Evolutionary conservation across 352 stramenopile species (phyloP), one percentile per base, ranked within the genome.

Genomic region (Globisporangium paroecandrum): DNA sequence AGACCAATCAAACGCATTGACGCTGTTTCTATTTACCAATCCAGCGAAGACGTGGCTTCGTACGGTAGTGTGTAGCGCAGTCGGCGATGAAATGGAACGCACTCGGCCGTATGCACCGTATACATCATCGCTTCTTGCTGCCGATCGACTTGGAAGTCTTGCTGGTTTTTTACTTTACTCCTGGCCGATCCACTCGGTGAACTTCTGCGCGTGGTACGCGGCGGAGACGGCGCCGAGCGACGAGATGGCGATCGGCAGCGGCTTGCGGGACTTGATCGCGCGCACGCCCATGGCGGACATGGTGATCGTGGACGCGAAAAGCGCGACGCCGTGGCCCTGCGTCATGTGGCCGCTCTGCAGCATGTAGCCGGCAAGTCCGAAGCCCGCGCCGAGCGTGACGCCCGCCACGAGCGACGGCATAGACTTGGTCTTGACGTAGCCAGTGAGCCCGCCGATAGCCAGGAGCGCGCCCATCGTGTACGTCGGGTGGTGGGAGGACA

Each of bases 281-380:
- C 89, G 85, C 66, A 92, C 62, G 41, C 86, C 87, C 89, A 97
- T 97, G 24, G 84, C 81, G 38, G 82, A 83, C 85, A 94, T 93
- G 62, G 89, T 95, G 69, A 94, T 83, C 34, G 88, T 83, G 24
- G 88, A 95, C 68, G 92, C 74, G 62, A 93, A 83, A 24, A 96
- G 76, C 62, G 85, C 87, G 36, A 90, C 69, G 57, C 81, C 85
- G 71, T 97, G 89, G 68, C 89, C 89, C 64, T 91, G 81, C 34
- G 85, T 89, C 82, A 93, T 94, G 63, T 89, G 77, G 46, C 84
- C 83, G 69, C 87, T 86, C 67, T 93, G 79, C 32, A 97, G 77
- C 73, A 96, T 71, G 72, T 82, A 92, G 32, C 85, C 89, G 6
- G 88, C 87, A 55, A 90, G 62, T 36, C 87, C 81, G 69, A 94